Percentiles rank a stretch among this genome's conserved stretches.
phyloP scores from a whole-genome alignment of 192 early-diverging fungal genomes.

The Podila epicladia region DNA sequence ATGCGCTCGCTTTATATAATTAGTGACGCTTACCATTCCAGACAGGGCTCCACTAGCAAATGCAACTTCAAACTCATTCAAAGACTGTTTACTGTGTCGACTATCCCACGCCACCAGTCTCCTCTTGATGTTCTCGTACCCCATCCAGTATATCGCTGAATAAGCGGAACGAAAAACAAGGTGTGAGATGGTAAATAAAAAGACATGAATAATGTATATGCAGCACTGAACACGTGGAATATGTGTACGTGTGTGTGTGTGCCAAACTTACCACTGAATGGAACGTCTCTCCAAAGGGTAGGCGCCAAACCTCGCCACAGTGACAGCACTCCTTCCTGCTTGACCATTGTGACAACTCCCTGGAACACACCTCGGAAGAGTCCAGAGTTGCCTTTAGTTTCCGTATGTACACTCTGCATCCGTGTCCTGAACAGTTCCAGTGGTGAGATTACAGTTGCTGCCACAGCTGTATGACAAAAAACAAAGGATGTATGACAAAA shows the following conservation, averaged over 20 bases:
- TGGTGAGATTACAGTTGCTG: conserved; percentile 86
- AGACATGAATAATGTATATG: neutral
- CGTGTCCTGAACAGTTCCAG: conserved; percentile 92
- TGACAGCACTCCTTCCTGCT: conserved; percentile 63
- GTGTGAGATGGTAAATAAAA: neutral
- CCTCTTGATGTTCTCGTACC: conserved; percentile 83
- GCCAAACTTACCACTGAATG: conserved; percentile 76
- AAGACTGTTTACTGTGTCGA: neutral
- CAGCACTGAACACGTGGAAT: neutral
- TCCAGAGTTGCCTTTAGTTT: conserved; percentile 58
- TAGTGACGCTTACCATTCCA: conserved; percentile 68
- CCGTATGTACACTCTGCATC: conserved; percentile 80
- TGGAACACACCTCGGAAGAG: conserved; percentile 65
- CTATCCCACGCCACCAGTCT: conserved; percentile 26
- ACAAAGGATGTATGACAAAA: neutral
- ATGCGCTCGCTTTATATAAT: neutral
- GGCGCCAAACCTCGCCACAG: conserved; percentile 91
- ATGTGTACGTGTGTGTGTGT: neutral
- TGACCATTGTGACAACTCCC: conserved; percentile 69
- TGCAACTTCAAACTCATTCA: conserved; percentile 69
- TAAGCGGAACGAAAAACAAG: neutral
- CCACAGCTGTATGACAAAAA: conserved; percentile 59
- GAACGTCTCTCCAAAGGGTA: conserved; percentile 95
- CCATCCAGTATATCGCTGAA: conserved; percentile 90
- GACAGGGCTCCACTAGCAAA: conserved; percentile 89